phyloP scores from a whole-genome alignment of 805 yeast species.

The Yarrowia porcina region DNA sequence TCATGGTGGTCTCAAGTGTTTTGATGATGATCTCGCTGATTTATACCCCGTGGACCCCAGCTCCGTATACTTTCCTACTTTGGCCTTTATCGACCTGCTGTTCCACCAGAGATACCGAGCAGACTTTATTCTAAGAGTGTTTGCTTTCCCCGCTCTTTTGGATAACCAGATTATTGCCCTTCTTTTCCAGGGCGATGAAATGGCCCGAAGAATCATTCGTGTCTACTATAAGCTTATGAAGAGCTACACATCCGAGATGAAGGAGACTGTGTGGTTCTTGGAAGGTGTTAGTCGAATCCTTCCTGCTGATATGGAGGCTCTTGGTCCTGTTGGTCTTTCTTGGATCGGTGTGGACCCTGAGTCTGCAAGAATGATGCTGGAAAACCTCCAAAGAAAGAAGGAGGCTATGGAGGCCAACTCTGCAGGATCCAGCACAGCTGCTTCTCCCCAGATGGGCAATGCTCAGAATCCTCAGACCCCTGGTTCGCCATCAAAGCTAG shows the following conservation, averaged over 20 bases:
- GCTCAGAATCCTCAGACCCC: background rate
- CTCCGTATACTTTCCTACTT: conserved; percentile 83
- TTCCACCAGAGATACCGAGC: conserved; percentile 74
- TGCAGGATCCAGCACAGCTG: background rate
- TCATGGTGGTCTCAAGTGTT: conserved; percentile 47
- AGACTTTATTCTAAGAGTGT: conserved; percentile 80
- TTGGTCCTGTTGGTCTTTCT: conserved; percentile 42
- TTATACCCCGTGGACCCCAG: conserved; percentile 78
- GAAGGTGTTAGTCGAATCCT: conserved; percentile 87
- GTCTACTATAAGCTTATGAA: conserved; percentile 79
- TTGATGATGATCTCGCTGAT: conserved; percentile 80
- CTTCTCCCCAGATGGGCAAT: conserved; percentile 7
- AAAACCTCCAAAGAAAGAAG: conserved; percentile 18
- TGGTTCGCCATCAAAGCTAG: conserved; percentile 17
- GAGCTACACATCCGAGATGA: conserved; percentile 80
- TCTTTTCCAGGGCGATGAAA: conserved; percentile 77
- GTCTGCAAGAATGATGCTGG: conserved; percentile 24
- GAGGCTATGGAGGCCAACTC: background rate
- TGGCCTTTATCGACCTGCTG: conserved; percentile 79
- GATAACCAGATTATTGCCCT: conserved; percentile 76
- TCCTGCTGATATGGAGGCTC: conserved; percentile 88
- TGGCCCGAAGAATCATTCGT: conserved; percentile 88
- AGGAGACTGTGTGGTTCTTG: conserved; percentile 87
- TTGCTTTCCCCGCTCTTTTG: conserved; percentile 88
- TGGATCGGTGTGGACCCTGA: conserved; percentile 25